Base-by-base conservation (phyloP, 495 filamentous ascomycete genomes). In the Penicillium canescens region DNA sequence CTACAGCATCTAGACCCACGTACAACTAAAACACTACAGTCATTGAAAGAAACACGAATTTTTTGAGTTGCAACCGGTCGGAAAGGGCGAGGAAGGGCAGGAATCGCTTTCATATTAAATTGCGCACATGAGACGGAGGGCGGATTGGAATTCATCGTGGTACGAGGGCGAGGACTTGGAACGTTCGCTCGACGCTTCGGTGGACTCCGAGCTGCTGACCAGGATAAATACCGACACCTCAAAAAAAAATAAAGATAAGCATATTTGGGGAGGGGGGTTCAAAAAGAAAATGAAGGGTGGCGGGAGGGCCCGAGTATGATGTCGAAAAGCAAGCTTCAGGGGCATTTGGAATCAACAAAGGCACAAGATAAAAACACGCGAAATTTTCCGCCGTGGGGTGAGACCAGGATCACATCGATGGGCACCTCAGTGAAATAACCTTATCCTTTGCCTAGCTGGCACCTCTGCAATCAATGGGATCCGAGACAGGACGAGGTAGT, bases 131-230 rank as follows among this genome's bases (percentile, higher is more conserved):
- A 63, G 66, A 63, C 65, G 68, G 52, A 54, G 46, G 70, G 62
- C 67, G 73, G 56, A 23, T 53, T 64, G 65, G 62, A 57, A 54
- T 62, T 67, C 41, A 71, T 70, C 66, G 69, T 60, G 57, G 55
- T 43, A 53, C 65, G 66, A 41, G 61, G 67, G 66, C 61, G 71
- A 54, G 58, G 56, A 56, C 48, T 56, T 59, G 45, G 42, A 56
- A 61, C 52, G 66, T 63, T 69, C 63, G 72, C 65, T 72, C 71
- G 71, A 72, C 66, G 73, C 64, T 74, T 74, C 69, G 66, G 44
- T 60, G 53, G 62, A 60, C 58, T 67, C 69, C 68, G 68, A 71
- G 74, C 69, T 73, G 74, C 71, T 71, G 69, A 72, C 64, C 63
- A 69, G 52, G 61, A 69, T 65, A 67, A 71, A 67, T 65, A 65